phyloP scores from a whole-genome alignment of 1,284 basidiomycete species.

The Pseudozyma tsukubaensis region DNA sequence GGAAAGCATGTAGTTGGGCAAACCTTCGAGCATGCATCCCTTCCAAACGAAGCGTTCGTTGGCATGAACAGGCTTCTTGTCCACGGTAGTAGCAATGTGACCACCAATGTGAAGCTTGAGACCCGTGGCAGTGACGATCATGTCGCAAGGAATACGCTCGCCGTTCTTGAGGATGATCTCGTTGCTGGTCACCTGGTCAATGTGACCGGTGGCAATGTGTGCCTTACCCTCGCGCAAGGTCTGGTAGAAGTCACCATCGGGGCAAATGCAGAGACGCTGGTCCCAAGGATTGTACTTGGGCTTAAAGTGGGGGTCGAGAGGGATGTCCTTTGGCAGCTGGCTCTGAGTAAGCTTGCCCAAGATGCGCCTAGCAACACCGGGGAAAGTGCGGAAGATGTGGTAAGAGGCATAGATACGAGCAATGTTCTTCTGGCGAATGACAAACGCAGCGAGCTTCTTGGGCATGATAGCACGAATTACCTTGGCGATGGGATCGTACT shows the following conservation, averaged over 20 bases:
- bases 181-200: constrained; percentile 58
- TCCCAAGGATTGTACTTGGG: constrained; percentile 69
- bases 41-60: constrained; percentile 60
- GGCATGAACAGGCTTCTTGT: constrained; percentile 50
- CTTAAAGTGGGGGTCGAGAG: constrained; percentile 68
- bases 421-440: constrained; percentile 55
- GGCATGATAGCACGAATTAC: constrained; percentile 61
- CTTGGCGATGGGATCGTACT: constrained; percentile 51
- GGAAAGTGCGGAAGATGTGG: constrained; percentile 64
- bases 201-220: constrained; percentile 66
- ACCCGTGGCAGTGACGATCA: constrained; percentile 68
- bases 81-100: constrained; percentile 51
- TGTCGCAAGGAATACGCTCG: constrained; percentile 61
- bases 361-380: constrained; percentile 47
- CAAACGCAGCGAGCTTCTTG: constrained; percentile 25
- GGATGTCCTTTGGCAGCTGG: constrained; percentile 59
- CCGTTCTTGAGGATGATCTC: constrained; percentile 62
- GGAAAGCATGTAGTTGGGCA: constrained; percentile 61
- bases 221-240: constrained; percentile 63
- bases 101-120: constrained; percentile 64
- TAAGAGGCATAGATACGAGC: constrained; percentile 62
- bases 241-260: constrained; percentile 68
- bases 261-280: constrained; percentile 66
- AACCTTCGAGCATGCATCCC: constrained; percentile 64
- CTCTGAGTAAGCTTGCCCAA: constrained; percentile 43